Percentiles rank a stretch among this genome's conserved stretches.
phyloP scores from a whole-genome alignment of 257 asterid species.

The Forsythia viridissima region DNA sequence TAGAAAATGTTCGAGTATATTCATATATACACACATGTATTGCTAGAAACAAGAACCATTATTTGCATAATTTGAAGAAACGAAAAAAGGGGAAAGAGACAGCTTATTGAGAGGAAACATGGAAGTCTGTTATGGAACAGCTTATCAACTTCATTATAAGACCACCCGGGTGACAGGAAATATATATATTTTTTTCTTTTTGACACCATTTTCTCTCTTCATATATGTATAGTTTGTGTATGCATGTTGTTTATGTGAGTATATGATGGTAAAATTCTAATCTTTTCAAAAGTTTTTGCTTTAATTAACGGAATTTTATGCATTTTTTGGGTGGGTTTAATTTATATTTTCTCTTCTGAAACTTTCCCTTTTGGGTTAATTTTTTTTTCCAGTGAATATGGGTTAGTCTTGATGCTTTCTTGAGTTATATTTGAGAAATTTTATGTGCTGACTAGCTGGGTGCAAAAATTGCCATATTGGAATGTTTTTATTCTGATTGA shows the following conservation, averaged over 20 bases:
- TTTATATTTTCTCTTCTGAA: conserved; percentile 13
- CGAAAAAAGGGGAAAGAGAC: conserved; percentile 17
- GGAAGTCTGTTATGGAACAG: conserved; percentile 64
- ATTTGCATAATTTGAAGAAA: conserved; percentile 22
- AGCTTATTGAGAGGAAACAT: conserved; percentile 14
- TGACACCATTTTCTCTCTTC: background rate
- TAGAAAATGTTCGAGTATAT: no score
- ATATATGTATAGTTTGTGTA: background rate
- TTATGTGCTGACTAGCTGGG: no score
- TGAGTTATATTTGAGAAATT: no score
- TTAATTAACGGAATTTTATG: no score
- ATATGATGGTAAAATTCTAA: conserved; percentile 14
- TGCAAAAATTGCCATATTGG: no score
- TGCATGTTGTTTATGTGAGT: conserved; percentile 1
- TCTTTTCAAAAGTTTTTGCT: conserved; percentile 30
- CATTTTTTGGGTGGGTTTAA: conserved; percentile 14
- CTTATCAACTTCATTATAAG: conserved; percentile 92
- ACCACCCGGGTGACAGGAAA: conserved; percentile 77
- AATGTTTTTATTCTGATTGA: no score
- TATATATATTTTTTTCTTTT: background rate
- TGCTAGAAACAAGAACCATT: background rate
- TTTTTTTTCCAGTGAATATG: no score
- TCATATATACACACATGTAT: no score
- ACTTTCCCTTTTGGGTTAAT: background rate
- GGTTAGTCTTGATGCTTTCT: no score